Base-by-base conservation (phyloP, 306 rosid species). In the Dryas alaskensis region DNA sequence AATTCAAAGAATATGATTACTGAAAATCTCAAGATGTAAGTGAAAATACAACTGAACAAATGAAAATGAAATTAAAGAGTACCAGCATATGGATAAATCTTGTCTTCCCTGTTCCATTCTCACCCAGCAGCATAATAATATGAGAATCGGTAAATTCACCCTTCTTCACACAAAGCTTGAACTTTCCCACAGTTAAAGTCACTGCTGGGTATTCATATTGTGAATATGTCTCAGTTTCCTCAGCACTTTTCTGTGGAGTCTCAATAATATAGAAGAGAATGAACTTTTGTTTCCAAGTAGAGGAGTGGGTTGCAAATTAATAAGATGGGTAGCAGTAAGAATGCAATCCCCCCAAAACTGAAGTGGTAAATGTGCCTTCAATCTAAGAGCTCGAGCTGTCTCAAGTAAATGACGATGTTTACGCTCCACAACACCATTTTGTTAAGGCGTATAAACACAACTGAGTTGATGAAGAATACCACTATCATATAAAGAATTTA, bases 21-120 rank as follows among this genome's bases (percentile, higher is more conserved):
- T 74, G 39, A 62, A 39, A 10, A 17, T 64, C 12, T 64, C 51
- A n/a, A n/a, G 8, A 27, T 43, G 51, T 7, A 64, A 64, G 50
- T 22, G 25, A 22, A 22, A 64, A 16, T 9, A 19, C 9, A 8
- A 64, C 12, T 16, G 51, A 70, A 27, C 55, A 22, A 46, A 39
- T 61, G 19, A 40, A 51, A 10, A 49, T 22, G 22, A 51, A 46
- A 63, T 74, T 54, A 67, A 77, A 40, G 54, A 61, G 64, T 92
- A 92, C 98, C 97, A 93, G 98, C 98, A 93, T 89, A 1, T 92
- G 97, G 77, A 93, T 93, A 78, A 93, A 93, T n/a, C 97, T 93
- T 17, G 96, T 93, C 90, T 93, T 93, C 76, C 98, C 98, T 0
- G 97, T 93, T 79, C 98, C 98, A 70, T 93, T 93, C 82, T 93